Percentiles rank a stretch among this genome's conserved stretches.
Conservation (phyloP, 306 rosid species). For the Fagus sylvatica region DNA sequence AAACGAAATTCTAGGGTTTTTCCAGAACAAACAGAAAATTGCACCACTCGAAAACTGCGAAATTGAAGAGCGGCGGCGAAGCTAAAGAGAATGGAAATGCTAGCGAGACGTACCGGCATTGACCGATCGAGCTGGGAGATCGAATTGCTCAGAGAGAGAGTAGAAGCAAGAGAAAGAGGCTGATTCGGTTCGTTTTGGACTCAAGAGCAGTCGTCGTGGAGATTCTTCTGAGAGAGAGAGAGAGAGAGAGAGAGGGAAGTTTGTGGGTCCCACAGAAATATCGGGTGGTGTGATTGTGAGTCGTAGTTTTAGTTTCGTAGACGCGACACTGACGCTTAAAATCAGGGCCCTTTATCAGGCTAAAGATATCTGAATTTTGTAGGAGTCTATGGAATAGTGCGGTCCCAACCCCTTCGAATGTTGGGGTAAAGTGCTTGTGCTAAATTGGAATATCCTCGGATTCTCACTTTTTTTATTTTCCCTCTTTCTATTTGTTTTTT, state of each 20-base stretch:
- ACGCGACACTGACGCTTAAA: conserved; percentile 11
- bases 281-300: conserved; percentile 8
- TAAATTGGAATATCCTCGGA: too few relatives aligned
- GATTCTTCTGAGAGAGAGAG: conserved; percentile 18
- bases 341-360: conserved; percentile 45
- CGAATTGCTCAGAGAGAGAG: conserved; percentile 33
- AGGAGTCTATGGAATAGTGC: too few relatives aligned
- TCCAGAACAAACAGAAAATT: conserved; percentile 11
- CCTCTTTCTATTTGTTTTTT: too few relatives aligned
- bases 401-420: too few relatives aligned
- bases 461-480: too few relatives aligned
- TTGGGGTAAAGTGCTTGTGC: too few relatives aligned
- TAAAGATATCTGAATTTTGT: conserved; percentile 2
- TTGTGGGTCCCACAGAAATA: conserved; percentile 47
- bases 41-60: not conserved
- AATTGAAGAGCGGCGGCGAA: conserved; percentile 9
- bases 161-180: not conserved
- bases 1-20: conserved; percentile 51
- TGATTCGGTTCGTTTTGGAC: conserved; percentile 24
- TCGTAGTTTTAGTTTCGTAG: not conserved
- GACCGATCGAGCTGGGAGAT: conserved; percentile 52
- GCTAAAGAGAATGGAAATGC: conserved; percentile 13
- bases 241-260: conserved; percentile 15
- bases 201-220: conserved; percentile 35
- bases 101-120: conserved; percentile 59